Evolutionary conservation across 2,329 filamentous ascomycete genomes (phyloP), one percentile per base, ranked within the genome.

Genomic region (Lachnellula suecica): DNA sequence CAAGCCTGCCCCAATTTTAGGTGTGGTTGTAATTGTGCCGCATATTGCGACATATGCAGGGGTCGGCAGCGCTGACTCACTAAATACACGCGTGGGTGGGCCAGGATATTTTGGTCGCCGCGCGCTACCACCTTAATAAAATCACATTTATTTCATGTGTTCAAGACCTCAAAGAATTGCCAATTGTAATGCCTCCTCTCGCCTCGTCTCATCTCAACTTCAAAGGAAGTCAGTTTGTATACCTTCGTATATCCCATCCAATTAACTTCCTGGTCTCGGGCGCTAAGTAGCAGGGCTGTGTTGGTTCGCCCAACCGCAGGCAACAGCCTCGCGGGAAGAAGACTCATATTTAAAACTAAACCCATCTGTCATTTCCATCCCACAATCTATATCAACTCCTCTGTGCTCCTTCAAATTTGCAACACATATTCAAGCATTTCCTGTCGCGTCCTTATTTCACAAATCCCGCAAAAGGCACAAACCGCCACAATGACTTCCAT

Each of bases 401-500:
- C 20, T 23, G 10, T 10, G 19, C 20, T 4, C 19, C 37, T 40
- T 19, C 19, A 23, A 19, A 19, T 4, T 15, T 40, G 4, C 20
- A 40, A 20, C n/a, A n/a, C n/a, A n/a, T n/a, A n/a, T n/a, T n/a
- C n/a, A n/a, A n/a, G n/a, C n/a, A n/a, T n/a, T n/a, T n/a, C n/a
- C n/a, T n/a, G n/a, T n/a, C n/a, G n/a, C n/a, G n/a, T n/a, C n/a
- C n/a, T n/a, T n/a, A 22, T 17, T 40, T 19, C 11, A 19, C 37
- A 40, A 15, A 20, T 40, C n/a, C 11, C 19, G 2, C 11, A n/a
- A n/a, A 19, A 22, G 11, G 5, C 37, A 19, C 19, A 15, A 37
- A 41, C 37, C 35, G 34, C 23, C 34, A 34, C 34, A 20, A 51
- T 51, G 49, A 42, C 44, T 13, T 48, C 49, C 20, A 31, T 46